phyloP scores from a whole-genome alignment of 345 rosid genomes.

The Acer saccharum region DNA sequence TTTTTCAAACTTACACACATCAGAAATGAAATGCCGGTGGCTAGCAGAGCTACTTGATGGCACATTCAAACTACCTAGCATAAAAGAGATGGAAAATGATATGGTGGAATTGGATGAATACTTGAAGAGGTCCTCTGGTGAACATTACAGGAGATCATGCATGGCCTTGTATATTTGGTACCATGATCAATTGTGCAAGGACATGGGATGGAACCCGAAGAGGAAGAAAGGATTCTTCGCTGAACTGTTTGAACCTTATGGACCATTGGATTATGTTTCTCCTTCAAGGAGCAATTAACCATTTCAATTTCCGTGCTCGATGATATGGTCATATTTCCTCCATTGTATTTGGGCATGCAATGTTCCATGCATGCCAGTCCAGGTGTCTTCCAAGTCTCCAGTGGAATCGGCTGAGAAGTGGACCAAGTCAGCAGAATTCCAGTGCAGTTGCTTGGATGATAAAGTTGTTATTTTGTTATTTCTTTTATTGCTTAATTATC shows the following conservation, averaged over 20 bases:
- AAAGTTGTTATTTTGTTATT: too few species aligned
- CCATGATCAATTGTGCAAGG: constrained; percentile 44
- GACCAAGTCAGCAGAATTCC: too few species aligned
- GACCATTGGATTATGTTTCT: constrained; percentile 41
- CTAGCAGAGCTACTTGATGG: constrained; percentile 38
- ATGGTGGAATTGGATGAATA: constrained; percentile 32
- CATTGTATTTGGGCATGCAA: too few species aligned
- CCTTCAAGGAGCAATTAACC: not conserved
- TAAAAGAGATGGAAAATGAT: constrained; percentile 43
- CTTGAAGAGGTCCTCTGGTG: constrained; percentile 31
- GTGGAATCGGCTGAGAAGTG: too few species aligned
- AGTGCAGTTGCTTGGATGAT: too few species aligned
- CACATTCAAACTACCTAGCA: constrained; percentile 34
- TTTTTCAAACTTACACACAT: constrained; percentile 34
- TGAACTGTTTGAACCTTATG: constrained; percentile 49
- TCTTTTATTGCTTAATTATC: too few species aligned
- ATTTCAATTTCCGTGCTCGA: not conserved
- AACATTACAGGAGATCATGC: constrained; percentile 35
- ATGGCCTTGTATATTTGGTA: constrained; percentile 43
- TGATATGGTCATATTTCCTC: too few species aligned
- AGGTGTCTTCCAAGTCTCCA: too few species aligned
- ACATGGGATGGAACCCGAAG: constrained; percentile 50
- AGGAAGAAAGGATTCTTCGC: constrained; percentile 43
- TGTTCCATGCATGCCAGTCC: too few species aligned
- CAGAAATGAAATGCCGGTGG: constrained; percentile 46